phyloP scores from a whole-genome alignment of 345 rosid genomes.

The Combretum micranthum region DNA sequence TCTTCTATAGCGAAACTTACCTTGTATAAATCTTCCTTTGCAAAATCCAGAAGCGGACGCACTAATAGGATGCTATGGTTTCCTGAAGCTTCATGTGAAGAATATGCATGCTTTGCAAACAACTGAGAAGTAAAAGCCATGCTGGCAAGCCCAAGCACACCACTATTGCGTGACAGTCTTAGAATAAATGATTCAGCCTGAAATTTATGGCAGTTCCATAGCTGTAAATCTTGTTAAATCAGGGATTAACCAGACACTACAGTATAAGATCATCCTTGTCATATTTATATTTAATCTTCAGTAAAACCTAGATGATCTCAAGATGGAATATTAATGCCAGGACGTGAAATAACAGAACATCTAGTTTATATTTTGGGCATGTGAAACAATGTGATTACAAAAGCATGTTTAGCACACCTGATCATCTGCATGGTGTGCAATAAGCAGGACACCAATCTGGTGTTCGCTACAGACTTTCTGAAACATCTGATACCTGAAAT shows the following conservation, averaged over 20 bases:
- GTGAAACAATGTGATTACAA: not conserved
- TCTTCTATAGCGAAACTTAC: slow-evolving; percentile 14
- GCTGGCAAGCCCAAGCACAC: slow-evolving; percentile 95
- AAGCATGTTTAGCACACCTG: slow-evolving; percentile 42
- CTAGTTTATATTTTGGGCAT: too few relatives aligned
- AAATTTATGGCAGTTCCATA: slow-evolving; percentile 14
- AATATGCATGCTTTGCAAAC: slow-evolving; percentile 29
- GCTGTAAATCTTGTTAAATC: too few relatives aligned
- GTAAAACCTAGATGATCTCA: too few relatives aligned
- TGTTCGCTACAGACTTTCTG: slow-evolving; percentile 49
- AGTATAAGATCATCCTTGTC: not conserved
- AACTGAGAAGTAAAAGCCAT: slow-evolving; percentile 74
- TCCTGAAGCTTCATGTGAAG: slow-evolving; percentile 22
- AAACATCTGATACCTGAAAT: slow-evolving; percentile 60
- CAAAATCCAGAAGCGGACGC: slow-evolving; percentile 67
- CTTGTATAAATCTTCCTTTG: slow-evolving; percentile 81
- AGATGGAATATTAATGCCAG: too few relatives aligned
- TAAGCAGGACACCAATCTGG: slow-evolving; percentile 62
- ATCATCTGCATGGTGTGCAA: slow-evolving; percentile 94
- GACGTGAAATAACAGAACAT: too few relatives aligned
- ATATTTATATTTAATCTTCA: too few relatives aligned
- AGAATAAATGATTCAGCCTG: slow-evolving; percentile 91
- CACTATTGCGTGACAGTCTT: slow-evolving; percentile 82
- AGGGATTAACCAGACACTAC: not conserved
- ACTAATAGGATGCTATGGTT: slow-evolving; percentile 53